These are phyloP conservation scores for Grigorovia yakushimaensis DNA, from an alignment of 805 yeast species.

Conservation along the genomic window DNA sequence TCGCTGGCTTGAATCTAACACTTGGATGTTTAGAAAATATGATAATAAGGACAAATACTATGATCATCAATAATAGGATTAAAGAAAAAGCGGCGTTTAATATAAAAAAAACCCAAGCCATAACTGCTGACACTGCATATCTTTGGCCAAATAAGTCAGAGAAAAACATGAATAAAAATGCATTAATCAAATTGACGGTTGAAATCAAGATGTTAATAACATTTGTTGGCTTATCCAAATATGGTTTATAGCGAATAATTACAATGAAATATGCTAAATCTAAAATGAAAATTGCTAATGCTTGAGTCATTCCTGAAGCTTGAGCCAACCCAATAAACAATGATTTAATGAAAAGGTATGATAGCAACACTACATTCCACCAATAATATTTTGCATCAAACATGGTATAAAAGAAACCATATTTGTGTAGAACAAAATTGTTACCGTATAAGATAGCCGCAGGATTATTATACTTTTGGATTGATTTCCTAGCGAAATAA, in stretches of 20 bases:
- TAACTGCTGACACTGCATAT: slow-evolving; percentile 65
- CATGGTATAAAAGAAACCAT: slow-evolving; percentile 86
- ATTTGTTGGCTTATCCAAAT: slow-evolving; percentile 75
- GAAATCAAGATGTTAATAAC: slow-evolving; percentile 62
- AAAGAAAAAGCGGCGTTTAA: slow-evolving; percentile 83
- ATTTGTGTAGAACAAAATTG: slow-evolving; percentile 57
- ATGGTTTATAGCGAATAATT: slow-evolving; percentile 61
- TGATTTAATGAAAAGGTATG: slow-evolving; percentile 55
- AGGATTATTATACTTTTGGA: slow-evolving; percentile 57
- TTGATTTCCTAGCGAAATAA: slow-evolving; percentile 53
- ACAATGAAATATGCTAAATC: slow-evolving; percentile 62
- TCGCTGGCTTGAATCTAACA: slow-evolving; percentile 78
- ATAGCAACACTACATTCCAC: slow-evolving; percentile 63
- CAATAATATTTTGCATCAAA: slow-evolving; percentile 72
- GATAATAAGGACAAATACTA: slow-evolving; percentile 55
- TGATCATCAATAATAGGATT: slow-evolving; percentile 57
- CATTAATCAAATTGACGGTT: slow-evolving; percentile 64
- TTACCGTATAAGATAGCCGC: slow-evolving; percentile 85
- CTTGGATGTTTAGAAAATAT: slow-evolving; percentile 78
- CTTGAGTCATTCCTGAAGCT: slow-evolving; percentile 71
- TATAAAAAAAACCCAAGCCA: slow-evolving; percentile 88
- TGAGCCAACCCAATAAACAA: slow-evolving; percentile 73
- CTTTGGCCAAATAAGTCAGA: slow-evolving; percentile 78
- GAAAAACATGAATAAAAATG: slow-evolving; percentile 78
- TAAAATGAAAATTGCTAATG: slow-evolving; percentile 61